phyloP scores from a whole-genome alignment of 1,139 yeast species.

The Hanseniaspora uvarum region DNA sequence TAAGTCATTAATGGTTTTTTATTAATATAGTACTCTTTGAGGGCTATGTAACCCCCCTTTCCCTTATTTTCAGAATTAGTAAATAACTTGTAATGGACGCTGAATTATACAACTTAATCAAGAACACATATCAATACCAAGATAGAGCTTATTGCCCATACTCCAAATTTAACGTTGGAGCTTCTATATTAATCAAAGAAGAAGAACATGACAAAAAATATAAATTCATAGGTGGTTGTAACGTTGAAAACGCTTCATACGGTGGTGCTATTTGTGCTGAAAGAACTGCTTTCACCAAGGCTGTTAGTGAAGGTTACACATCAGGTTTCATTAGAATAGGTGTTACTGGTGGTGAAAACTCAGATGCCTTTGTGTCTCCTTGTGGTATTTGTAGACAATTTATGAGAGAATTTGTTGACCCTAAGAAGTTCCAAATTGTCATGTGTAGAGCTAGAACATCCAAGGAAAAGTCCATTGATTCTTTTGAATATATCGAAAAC shows the following conservation, averaged over 20 bases:
- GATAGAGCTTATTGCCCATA: conserved; percentile 64
- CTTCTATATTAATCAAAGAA: conserved; percentile 48
- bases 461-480: not conserved
- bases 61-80: not conserved
- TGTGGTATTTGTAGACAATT: conserved; percentile 93
- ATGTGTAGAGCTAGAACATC: conserved; percentile 42
- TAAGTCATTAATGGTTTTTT: too few species aligned
- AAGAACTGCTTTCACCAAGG: conserved; percentile 61
- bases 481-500: not conserved
- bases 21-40: not conserved
- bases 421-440: conserved; percentile 40
- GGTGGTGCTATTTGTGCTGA: conserved; percentile 91
- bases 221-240: conserved; percentile 57
- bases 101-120: conserved; percentile 30
- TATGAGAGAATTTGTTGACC: conserved; percentile 56
- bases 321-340: conserved; percentile 19
- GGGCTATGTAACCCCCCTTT: not conserved
- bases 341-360: conserved; percentile 43
- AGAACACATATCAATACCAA: conserved; percentile 38
- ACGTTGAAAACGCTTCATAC: conserved; percentile 85
- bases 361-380: conserved; percentile 52
- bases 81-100: conserved; percentile 22
- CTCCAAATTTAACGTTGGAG: conserved; percentile 81
- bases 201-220: not conserved
- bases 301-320: conserved; percentile 37